Evolutionary conservation across 352 stramenopile species (phyloP).

Genomic region (Globisporangium heterothallicum): DNA sequence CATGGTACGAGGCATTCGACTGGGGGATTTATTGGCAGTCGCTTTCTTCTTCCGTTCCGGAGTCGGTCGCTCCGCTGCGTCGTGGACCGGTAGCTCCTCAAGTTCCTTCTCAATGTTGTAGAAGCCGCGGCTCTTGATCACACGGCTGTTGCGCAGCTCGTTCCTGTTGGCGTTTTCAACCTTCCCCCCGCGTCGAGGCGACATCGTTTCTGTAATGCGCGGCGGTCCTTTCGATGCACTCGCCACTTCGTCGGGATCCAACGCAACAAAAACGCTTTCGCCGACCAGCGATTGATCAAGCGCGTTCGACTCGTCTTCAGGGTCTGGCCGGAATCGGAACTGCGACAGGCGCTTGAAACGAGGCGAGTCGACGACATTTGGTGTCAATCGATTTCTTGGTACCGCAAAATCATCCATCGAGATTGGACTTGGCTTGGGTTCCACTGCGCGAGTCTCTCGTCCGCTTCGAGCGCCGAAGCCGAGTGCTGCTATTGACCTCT

Average conservation of each 20-base stretch:
- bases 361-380: constrained; percentile 29
- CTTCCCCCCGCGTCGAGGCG: constrained; percentile 19
- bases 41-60: constrained; percentile 1
- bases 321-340: constrained; percentile 14
- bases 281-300: constrained; percentile 59
- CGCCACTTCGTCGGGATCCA: constrained; percentile 18
- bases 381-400: constrained; percentile 19
- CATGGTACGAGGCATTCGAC: background rate
- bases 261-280: constrained; percentile 66
- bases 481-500: constrained; percentile 12
- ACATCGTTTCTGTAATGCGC: constrained; percentile 29
- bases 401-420: constrained; percentile 62
- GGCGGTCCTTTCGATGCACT: constrained; percentile 10
- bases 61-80: background rate
- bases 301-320: constrained; percentile 20
- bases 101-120: constrained; percentile 48
- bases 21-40: background rate
- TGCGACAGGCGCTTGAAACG: constrained; percentile 35
- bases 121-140: constrained; percentile 75
- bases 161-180: background rate
- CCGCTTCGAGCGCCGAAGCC: constrained; percentile 2
- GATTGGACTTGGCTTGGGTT: constrained; percentile 39
- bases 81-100: constrained; percentile 4
- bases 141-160: constrained; percentile 43
- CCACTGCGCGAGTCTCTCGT: constrained; percentile 12